A percentile compares a stretch with the other conserved stretches of the same genome.
phyloP scores from a whole-genome alignment of 768 basidiomycete genomes.

The Lactarius akahatsu region DNA sequence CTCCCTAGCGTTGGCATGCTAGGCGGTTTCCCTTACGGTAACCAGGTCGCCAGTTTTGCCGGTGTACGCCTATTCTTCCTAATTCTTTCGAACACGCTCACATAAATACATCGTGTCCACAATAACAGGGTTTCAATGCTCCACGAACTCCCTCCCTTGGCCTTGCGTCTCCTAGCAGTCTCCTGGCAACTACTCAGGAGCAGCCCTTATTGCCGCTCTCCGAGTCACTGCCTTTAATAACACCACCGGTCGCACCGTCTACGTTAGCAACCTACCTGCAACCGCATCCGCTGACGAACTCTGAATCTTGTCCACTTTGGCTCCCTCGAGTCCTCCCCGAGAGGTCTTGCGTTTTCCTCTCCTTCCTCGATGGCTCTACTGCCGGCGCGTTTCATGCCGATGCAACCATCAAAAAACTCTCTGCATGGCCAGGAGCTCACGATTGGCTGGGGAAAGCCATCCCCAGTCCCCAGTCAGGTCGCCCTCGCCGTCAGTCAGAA shows the following conservation, averaged over 20 bases:
- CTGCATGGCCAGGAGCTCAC: conserved; percentile 96
- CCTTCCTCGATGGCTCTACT: conserved; percentile 90
- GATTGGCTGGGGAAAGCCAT: conserved; percentile 98
- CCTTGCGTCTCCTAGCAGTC: conserved; percentile 67
- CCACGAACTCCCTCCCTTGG: conserved; percentile 65
- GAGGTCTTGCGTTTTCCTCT: conserved; percentile 96
- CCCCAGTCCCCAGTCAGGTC: conserved; percentile 82
- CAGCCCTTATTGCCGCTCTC: conserved; percentile 72
- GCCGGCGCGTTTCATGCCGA: conserved; percentile 98
- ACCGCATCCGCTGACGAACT: conserved; percentile 97
- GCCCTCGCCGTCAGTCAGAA: conserved; percentile 85
- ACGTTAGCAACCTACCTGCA: conserved; percentile 94
- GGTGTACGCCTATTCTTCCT: conserved; percentile 48
- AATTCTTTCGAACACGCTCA: conserved; percentile 2
- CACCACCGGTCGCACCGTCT: conserved; percentile 83
- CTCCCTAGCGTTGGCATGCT: conserved; percentile 73
- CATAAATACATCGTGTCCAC: neutral
- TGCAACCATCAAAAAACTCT: conserved; percentile 88
- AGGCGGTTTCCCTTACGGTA: conserved; percentile 65
- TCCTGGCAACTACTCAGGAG: conserved; percentile 74
- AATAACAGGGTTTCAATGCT: conserved; percentile 46
- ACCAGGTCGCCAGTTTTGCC: conserved; percentile 67
- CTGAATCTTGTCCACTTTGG: conserved; percentile 98
- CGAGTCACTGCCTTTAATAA: conserved; percentile 56
- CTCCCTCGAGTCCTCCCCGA: conserved; percentile 94